Evolutionary conservation across 179 eudicot genomes (phyloP), one percentile per base, ranked within the genome.

Genomic region (Beta corolliflora): DNA sequence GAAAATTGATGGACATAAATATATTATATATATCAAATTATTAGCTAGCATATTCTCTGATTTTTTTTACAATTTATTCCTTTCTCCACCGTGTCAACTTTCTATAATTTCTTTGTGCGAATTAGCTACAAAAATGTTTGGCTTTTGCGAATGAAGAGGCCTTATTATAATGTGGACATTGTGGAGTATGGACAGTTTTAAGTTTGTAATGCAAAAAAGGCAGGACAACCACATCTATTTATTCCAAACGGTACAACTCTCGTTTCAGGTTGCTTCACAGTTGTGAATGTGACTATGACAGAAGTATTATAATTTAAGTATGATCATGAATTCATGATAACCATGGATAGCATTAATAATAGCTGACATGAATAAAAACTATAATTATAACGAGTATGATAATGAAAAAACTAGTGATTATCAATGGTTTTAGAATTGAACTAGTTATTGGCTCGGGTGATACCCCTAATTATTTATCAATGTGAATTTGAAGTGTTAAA

Each of bases 1-100:
- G 9, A 9, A 73, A 73, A 78, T 52, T 64, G 78, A 78, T 82
- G 85, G 85, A 78, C 77, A 65, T 18, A 77, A 41, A 77, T 50
- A 29, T 29, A 29, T 29, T 29, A 29, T 29, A 64, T 52, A 76
- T 19, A 63, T 41, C 9, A 61, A 44, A 67, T 65, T 16, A 66
- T 77, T 65, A 48, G 60, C 9, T 75, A 75, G 77, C 77, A 75
- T 75, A 75, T 75, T 75, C 66, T 75, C 14, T 75, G 3, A 53
- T 56, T 36, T 21, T 12, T 41, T 31, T 41, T 61, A 36, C 41
- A 36, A 36, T 36, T 36, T 36, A 36, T 36, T 36, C 41, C 41
- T 36, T 36, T 36, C 41, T 36, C 41, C 41, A 36, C 41, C 41
- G 41, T 36, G 41, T 36, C 41, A 36, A 36, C 41, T 72, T 56